Base-by-base conservation (phyloP, 768 basidiomycete species). In the Pisolithus marmoratus region DNA sequence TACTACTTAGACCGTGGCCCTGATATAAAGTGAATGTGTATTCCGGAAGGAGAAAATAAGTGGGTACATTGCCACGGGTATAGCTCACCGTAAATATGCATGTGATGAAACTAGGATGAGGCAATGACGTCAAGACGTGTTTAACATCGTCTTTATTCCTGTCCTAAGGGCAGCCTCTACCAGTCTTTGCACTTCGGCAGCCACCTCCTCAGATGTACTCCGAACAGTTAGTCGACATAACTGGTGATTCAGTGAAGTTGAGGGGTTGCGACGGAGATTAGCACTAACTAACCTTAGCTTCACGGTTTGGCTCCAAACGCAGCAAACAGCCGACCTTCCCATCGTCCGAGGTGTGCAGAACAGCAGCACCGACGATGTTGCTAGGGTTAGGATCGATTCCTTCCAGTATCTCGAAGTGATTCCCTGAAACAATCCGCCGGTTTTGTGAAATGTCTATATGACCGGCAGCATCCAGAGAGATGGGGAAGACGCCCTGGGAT, bases 311-410 rank as follows among this genome's bases (percentile, higher is more conserved):
- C 68, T 99, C 96, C 26, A 97, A 67, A 50, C 96, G 80, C 57
- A 97, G 69, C 55, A 99, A 73, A 64, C 96, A 98, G 6, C 96
- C 96, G 46, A 98, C 91, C 70, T 98, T 98, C 31, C 95, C 95
- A 4, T 87, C 87, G 5, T 74, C 68, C n/a, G 87, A 85, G 74
- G 85, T 95, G 66, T 98, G 93, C 47, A 99, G 72, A 29, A 99
- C 90, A n/a, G 89, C 94, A n/a, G 94, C 96, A 20, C 82, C 89
- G 17, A 98, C 94, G 40, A 93, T 68, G 63, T 99, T 99, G 63
- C 77, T 84, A n/a, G 88, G 85, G 68, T 96, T 99, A 26, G 94
- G 91, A 64, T 99, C 96, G 51, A 98, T 82, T 24, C 84, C 89
- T 2, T 85, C 80, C 43, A 98, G 73, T 23, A 94, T 62, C 48